Evolutionary conservation across 2,329 filamentous ascomycete species (phyloP).

Genomic region (Diaporthe helianthi): DNA sequence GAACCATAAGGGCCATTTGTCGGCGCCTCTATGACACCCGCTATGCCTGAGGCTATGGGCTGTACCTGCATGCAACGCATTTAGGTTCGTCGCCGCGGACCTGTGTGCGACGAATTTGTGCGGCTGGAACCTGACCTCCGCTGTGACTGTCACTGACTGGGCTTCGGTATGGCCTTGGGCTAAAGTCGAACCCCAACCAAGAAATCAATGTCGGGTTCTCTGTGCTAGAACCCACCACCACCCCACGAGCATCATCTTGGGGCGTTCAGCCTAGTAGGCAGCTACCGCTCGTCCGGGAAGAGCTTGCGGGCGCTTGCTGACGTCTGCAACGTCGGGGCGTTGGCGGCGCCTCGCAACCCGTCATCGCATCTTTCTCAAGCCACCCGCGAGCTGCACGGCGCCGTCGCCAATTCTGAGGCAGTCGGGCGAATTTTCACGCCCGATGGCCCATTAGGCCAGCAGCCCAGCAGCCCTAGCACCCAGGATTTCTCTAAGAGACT

Average conservation of each 20-base stretch:
- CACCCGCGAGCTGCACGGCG: slow-evolving; percentile 4
- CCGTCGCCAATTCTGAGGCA: slow-evolving; percentile 28
- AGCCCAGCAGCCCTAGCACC: background rate
- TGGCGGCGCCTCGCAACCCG: slow-evolving; percentile 17
- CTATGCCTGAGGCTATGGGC: slow-evolving; percentile 17
- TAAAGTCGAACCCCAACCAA: background rate
- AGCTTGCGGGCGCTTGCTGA: slow-evolving; percentile 26
- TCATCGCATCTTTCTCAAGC: slow-evolving; percentile 25
- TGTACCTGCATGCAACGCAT: slow-evolving; percentile 34
- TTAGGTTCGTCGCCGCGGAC: slow-evolving; percentile 9
- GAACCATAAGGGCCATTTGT: slow-evolving; percentile 19
- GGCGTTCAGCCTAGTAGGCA: slow-evolving; percentile 1
- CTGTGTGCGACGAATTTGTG: background rate
- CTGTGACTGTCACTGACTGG: background rate
- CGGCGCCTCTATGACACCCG: slow-evolving; percentile 8
- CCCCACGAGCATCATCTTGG: background rate
- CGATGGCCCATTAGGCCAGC: slow-evolving; percentile 13
- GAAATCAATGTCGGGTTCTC: background rate
- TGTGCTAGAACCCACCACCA: background rate
- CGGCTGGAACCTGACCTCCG: background rate
- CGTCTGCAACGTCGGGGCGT: slow-evolving; percentile 25
- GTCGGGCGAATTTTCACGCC: slow-evolving; percentile 31
- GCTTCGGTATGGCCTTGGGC: background rate
- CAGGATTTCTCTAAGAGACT: slow-evolving; percentile 11
- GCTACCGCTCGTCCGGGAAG: slow-evolving; percentile 25